These are phyloP conservation scores for Escovopsis sp. DNA, from an alignment of 2,329 filamentous ascomycete species.

Conservation along the genomic window DNA sequence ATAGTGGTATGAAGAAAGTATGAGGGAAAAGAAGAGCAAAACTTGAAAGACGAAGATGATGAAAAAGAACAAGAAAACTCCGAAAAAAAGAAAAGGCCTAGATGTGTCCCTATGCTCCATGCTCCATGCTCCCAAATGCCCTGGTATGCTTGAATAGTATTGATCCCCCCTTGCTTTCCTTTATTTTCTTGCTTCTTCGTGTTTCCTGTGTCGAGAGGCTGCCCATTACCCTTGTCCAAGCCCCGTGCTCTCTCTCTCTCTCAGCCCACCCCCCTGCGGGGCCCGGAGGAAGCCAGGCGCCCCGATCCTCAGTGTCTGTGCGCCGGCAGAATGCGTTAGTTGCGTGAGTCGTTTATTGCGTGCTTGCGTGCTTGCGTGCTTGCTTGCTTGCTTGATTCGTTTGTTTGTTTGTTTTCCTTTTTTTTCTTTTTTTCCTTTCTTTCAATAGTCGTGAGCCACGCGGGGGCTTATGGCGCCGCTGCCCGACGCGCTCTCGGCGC, in stretches of 20 bases:
- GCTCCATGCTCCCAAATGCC: background rate
- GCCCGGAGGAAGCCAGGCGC: no score
- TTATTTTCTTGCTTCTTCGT: background rate
- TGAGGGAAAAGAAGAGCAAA: no score
- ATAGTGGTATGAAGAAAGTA: background rate
- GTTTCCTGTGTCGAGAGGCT: no score
- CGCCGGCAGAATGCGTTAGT: no score
- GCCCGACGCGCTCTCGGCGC: slow-evolving; percentile 25
- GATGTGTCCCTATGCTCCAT: background rate
- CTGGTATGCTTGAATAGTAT: background rate
- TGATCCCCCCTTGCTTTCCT: no score
- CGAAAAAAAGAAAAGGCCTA: background rate
- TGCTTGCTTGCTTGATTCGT: no score
- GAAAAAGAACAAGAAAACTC: background rate
- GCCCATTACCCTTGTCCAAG: no score
- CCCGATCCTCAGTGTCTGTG: no score
- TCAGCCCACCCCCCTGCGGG: no score
- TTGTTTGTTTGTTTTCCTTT: slow-evolving; percentile 2
- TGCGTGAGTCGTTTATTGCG: no score
- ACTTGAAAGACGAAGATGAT: background rate
- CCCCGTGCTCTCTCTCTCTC: no score
- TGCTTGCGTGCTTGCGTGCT: no score
- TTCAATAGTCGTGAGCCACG: slow-evolving; percentile 18
- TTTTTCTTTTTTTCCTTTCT: background rate
- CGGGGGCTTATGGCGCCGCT: slow-evolving; percentile 23